Percentiles rank a stretch among this genome's conserved stretches.
Evolutionary conservation across 257 asterid species (phyloP).

Genomic region (Solanum clarkiae): DNA sequence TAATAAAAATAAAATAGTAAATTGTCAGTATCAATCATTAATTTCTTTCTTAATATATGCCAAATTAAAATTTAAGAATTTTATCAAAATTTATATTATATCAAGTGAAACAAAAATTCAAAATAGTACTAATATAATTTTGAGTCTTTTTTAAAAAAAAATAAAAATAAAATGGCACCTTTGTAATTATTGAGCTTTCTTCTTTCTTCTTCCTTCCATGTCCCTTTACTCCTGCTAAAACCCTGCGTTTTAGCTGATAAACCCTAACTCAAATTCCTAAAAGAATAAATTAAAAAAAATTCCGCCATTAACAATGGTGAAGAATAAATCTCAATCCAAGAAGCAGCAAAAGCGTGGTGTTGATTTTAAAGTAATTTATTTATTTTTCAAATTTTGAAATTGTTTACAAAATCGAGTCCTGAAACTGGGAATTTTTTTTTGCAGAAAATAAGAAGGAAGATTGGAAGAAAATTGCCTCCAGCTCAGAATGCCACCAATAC

Average conservation of each 20-base stretch:
- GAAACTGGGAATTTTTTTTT: not conserved
- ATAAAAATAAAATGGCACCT: not conserved
- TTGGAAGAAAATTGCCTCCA: constrained; percentile 93
- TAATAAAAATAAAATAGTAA: too few species aligned
- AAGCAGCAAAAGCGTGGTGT: constrained; percentile 58
- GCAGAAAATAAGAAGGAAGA: constrained; percentile 81
- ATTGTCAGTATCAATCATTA: too few species aligned
- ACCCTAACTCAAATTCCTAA: not conserved
- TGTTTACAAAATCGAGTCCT: not conserved
- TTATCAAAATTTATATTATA: too few species aligned
- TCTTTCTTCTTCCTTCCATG: not conserved
- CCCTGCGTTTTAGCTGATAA: not conserved
- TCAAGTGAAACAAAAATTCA: too few species aligned
- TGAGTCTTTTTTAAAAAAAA: too few species aligned
- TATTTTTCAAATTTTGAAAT: not conserved
- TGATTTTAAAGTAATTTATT: constrained; percentile 56
- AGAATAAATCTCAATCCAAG: constrained; percentile 52
- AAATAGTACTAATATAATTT: too few species aligned
- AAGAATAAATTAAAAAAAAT: not conserved
- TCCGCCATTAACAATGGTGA: constrained; percentile 35
- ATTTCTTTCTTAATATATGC: too few species aligned
- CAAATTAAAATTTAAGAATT: too few species aligned
- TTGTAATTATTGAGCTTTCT: not conserved
- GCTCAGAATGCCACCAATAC: constrained; percentile 83
- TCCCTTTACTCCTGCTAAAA: not conserved